Base-by-base conservation (phyloP, 2,329 filamentous ascomycete genomes). In the Fusarium siculi region DNA sequence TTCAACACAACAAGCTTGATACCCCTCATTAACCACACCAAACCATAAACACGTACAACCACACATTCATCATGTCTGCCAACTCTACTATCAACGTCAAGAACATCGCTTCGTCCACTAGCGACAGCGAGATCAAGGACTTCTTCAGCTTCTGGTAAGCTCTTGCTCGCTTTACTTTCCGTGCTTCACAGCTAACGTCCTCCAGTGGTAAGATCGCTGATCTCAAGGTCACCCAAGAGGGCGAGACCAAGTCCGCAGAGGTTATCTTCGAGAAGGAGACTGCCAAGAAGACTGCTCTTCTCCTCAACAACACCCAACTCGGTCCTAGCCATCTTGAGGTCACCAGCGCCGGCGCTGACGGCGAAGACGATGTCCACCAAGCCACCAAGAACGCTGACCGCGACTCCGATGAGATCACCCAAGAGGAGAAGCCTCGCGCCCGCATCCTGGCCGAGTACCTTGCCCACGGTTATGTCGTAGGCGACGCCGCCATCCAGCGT, bases 221-320 rank as follows among this genome's bases (percentile, higher is more conserved):
- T 77, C 88, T 99, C 82, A 91, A 94, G 66, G 89, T 98, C 79
- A 93, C 91, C 34, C 84, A 91, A 40, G 84, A 84, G 83, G 90
- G 90, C 79, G 88, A 92, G 75, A 87, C 89, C 75, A 94, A 98
- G 85, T 91, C 91, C 55, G 96, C 96, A 65, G 93, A 92, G n/a
- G 95, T 99, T 72, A 95, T 91, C 58, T 99, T 99, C 80, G 96
- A 98, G 85, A 98, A 98, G 87, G 92, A 96, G 82, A 97, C 96
- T 19, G 96, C 96, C 56, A 95, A 96, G 68, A 98, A 97, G 88
- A 99, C 96, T 28, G 96, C 96, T 32, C 93, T 98, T 44, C 93
- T 99, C 67, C 92, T 99, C 74, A 96, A 98, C 86, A 97, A 97
- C 87, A 99, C 96, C 59, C 93, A 97, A 84, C 93, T 99, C 56